Evolutionary conservation across 495 filamentous ascomycete genomes (phyloP), one percentile per base, ranked within the genome.

Genomic region (Chaetomium fimeti): DNA sequence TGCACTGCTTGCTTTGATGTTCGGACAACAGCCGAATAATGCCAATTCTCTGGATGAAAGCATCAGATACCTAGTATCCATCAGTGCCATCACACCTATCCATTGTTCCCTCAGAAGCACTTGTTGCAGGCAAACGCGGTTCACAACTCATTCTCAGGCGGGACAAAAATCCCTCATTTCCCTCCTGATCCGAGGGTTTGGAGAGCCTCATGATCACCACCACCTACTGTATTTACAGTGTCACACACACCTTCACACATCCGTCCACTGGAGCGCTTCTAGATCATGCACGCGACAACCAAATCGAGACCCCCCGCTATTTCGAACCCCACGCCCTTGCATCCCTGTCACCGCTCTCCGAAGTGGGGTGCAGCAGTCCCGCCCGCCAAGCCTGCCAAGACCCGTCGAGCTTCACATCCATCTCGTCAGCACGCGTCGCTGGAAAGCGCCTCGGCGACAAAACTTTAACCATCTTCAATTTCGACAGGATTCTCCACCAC

Each of bases 261-360:
- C 40, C 40, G 40, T 28, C 24, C 27, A 53, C 25, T 53, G 25
- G 45, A 49, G 45, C 55, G 8, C 15, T 20, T 55, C 16, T 9
- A 15, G 52, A 36, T 20, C 6, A 25, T 32, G 27, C 52, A 55
- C 52, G 52, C 52, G 52, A 55, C 52, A 32, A 36, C 28, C 52
- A 18, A 32, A 11, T 22, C 9, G 1, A 7, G 28, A n/a, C 4
- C 2, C 52, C 49, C 24, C 24, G 4, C 28, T 29, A 27, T 55
- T 15, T 36, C 5, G 7, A 52, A 52, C 49, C 52, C 52, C 52
- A 55, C 52, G 52, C 45, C 8, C 2, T n/a, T 49, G 40, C 2
- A 16, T 22, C 49, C 49, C 25, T 28, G 24, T 52, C 25, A 27
- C 24, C 24, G 49, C 24, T 22, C 12, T 16, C 7, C 11, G 11